These are phyloP conservation scores for Suillus discolor DNA, from an alignment of 768 basidiomycete species.

Conservation along the genomic window DNA sequence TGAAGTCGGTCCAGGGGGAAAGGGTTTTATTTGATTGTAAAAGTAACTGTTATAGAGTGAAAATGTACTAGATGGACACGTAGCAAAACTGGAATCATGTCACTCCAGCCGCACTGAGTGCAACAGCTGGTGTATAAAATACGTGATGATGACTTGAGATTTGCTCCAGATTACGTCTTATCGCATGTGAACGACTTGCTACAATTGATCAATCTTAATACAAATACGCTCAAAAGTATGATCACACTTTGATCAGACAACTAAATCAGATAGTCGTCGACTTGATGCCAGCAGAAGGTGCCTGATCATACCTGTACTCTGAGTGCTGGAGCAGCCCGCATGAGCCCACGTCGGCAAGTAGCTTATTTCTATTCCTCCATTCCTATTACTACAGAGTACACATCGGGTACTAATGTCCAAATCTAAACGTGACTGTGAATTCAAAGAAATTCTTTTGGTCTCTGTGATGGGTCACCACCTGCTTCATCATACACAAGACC, in stretches of 20 bases:
- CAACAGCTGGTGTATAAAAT: not conserved
- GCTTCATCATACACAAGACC: constrained; percentile 83
- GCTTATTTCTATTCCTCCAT: not conserved
- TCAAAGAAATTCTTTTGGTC: constrained; percentile 82
- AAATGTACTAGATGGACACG: not conserved
- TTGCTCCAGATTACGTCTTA: constrained; percentile 27
- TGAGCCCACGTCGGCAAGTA: not conserved
- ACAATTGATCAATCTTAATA: not conserved
- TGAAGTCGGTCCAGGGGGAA: not conserved
- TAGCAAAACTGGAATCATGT: constrained; percentile 12
- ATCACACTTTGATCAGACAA: not conserved
- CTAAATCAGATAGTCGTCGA: not conserved
- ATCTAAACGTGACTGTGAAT: not conserved
- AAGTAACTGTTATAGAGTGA: not conserved
- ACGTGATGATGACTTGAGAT: constrained; percentile 12
- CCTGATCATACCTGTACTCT: not conserved
- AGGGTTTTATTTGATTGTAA: not conserved
- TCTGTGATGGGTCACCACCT: constrained; percentile 73
- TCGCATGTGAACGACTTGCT: constrained; percentile 3
- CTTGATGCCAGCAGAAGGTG: not conserved
- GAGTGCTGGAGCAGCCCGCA: not conserved
- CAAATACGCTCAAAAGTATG: too few relatives aligned
- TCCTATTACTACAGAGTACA: constrained; percentile 4
- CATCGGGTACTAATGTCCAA: constrained; percentile 4
- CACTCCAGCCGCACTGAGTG: constrained; percentile 10